Evolutionary conservation across 768 basidiomycete genomes (phyloP).

Genomic region (Roridomyces roridus): DNA sequence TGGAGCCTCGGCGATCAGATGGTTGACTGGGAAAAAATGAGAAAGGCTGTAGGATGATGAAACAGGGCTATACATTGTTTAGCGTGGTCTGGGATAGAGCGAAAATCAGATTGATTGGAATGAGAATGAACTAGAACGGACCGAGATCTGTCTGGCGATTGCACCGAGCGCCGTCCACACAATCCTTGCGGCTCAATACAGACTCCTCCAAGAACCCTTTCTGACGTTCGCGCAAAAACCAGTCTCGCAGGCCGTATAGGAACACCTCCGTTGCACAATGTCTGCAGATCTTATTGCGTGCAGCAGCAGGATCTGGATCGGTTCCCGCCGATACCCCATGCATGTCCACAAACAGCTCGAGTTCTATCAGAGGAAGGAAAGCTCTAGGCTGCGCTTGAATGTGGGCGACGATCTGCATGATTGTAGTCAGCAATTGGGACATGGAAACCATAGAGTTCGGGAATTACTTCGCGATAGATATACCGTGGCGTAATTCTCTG

Average conservation of each 20-base stretch:
- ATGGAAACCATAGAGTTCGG: background rate
- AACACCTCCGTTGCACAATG: constrained; percentile 78
- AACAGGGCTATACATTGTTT: constrained; percentile 66
- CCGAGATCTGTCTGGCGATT: constrained; percentile 69
- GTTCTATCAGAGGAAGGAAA: constrained; percentile 71
- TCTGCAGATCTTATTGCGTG: constrained; percentile 70
- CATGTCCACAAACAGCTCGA: constrained; percentile 73
- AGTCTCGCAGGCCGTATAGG: constrained; percentile 76
- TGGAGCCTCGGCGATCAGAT: constrained; percentile 32
- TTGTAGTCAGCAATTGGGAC: background rate
- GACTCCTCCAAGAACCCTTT: constrained; percentile 66
- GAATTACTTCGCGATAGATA: constrained; percentile 77
- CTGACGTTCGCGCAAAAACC: constrained; percentile 83
- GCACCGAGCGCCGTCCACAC: constrained; percentile 67
- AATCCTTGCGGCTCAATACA: constrained; percentile 69
- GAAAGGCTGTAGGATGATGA: background rate
- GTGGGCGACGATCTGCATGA: constrained; percentile 62
- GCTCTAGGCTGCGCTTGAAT: constrained; percentile 65
- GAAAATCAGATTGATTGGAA: background rate
- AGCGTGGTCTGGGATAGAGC: constrained; percentile 61
- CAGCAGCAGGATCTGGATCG: constrained; percentile 62
- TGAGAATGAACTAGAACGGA: constrained; percentile 37
- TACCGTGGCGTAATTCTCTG: constrained; percentile 68
- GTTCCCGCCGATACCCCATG: constrained; percentile 61
- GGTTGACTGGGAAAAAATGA: constrained; percentile 41